Percentiles rank a stretch among this genome's conserved stretches.
Evolutionary conservation across 225 moss, liverwort and hornwort species (phyloP).

Genomic region (Pseudisothecium myosuroides): DNA sequence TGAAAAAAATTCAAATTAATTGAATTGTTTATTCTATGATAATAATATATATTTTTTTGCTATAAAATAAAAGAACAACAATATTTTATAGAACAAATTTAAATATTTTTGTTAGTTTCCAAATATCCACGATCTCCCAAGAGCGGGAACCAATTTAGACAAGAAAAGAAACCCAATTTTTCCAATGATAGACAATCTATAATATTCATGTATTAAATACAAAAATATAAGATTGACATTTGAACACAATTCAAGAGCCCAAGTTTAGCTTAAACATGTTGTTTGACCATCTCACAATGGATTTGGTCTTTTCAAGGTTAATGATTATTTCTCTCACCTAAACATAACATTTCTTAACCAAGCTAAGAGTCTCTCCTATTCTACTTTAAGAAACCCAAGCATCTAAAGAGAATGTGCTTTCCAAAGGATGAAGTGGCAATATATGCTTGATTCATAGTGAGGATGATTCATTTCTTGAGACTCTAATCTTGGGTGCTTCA

Average conservation of each 20-base stretch:
- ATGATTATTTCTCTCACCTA: too few relatives aligned
- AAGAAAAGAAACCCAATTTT: background rate
- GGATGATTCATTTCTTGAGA: background rate
- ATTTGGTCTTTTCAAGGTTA: accelerated
- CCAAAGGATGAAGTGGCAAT: background rate
- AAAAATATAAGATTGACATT: too few relatives aligned
- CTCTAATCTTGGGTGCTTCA: too few relatives aligned
- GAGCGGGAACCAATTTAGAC: too few relatives aligned
- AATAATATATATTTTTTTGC: too few relatives aligned
- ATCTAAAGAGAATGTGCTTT: too few relatives aligned
- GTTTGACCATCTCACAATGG: accelerated
- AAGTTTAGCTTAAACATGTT: accelerated
- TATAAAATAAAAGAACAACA: background rate
- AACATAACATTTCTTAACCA: background rate
- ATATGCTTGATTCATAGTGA: background rate
- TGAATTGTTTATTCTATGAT: too few relatives aligned
- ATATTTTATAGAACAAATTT: background rate
- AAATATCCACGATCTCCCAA: too few relatives aligned
- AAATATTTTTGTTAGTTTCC: too few relatives aligned
- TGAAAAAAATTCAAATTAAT: too few relatives aligned
- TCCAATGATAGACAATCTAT: background rate
- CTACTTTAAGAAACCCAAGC: background rate
- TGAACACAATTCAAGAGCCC: background rate
- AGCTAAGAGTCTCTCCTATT: too few relatives aligned
- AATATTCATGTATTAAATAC: too few relatives aligned